A percentile compares a stretch with the other conserved stretches of the same genome.
Evolutionary conservation across 2,329 filamentous ascomycete species (phyloP).

Genomic region (Penicillium corylophilum): DNA sequence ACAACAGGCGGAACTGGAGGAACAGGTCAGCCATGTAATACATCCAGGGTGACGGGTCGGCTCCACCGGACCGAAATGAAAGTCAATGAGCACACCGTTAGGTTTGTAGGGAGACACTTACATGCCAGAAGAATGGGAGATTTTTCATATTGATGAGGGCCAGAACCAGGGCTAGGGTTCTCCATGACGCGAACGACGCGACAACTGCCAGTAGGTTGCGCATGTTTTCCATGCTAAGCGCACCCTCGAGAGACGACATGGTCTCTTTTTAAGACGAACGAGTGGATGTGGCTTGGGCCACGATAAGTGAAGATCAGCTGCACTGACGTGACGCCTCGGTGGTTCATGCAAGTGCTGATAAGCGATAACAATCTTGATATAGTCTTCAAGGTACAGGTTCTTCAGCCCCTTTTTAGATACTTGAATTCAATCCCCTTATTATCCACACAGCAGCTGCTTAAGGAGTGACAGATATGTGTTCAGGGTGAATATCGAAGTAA

Average conservation of each 20-base stretch:
- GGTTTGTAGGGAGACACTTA: conserved; percentile 24
- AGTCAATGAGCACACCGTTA: not conserved
- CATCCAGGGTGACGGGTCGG: not conserved
- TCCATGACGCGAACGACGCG: conserved; percentile 33
- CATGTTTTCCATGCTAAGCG: conserved; percentile 22
- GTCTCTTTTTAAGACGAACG: not conserved
- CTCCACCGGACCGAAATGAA: not conserved
- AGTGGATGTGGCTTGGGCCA: not conserved
- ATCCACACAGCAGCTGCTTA: not conserved
- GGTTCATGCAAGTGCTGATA: conserved; percentile 2
- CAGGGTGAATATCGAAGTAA: not conserved
- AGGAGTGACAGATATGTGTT: not conserved
- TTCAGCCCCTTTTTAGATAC: not conserved
- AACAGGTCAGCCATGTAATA: conserved; percentile 12
- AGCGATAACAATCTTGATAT: conserved; percentile 6
- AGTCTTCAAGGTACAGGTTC: not conserved
- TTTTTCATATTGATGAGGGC: conserved; percentile 40
- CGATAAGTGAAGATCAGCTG: not conserved
- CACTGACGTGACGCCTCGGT: not conserved
- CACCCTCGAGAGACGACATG: conserved; percentile 13
- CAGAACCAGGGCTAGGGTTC: conserved; percentile 36
- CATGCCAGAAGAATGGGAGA: conserved; percentile 42
- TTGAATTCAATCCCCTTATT: not conserved
- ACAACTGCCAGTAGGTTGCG: conserved; percentile 22
- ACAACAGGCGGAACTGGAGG: conserved; percentile 58